Conservation (phyloP, 129 eudicot species). For the Gnaphalium uliginosum region DNA sequence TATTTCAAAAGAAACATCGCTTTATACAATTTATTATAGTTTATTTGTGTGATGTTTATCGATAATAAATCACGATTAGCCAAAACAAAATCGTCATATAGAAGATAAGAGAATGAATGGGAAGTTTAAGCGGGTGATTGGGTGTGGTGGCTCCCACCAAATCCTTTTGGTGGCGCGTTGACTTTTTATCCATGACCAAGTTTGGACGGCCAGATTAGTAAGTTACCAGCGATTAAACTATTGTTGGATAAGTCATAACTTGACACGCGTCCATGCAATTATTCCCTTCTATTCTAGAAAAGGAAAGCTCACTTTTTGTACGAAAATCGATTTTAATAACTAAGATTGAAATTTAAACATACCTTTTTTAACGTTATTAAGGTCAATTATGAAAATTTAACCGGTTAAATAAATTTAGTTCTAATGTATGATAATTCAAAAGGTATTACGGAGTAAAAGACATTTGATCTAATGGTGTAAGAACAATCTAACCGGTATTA, state of each 20-base stretch:
- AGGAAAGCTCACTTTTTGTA: conserved; percentile 20
- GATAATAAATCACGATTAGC: neutral
- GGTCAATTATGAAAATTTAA: no score
- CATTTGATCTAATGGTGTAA: no score
- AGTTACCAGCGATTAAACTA: conserved; percentile 23
- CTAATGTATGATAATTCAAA: no score
- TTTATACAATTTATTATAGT: no score
- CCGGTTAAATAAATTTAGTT: no score
- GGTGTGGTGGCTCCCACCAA: conserved; percentile 36
- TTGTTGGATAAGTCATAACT: neutral
- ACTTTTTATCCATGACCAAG: conserved; percentile 10
- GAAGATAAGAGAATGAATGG: conserved; percentile 30
- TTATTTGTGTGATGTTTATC: neutral
- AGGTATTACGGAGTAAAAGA: no score
- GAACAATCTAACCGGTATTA: no score
- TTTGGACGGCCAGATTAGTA: conserved; percentile 20
- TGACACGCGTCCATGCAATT: conserved; percentile 30
- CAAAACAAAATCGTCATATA: conserved; percentile 1
- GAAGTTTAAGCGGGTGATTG: conserved; percentile 23
- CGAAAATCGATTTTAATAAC: neutral
- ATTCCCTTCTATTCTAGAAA: conserved; percentile 16
- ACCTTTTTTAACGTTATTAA: no score
- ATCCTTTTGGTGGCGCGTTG: conserved; percentile 30
- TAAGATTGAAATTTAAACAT: no score
- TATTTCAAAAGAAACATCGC: neutral